Conservation (phyloP, 305 asterid genomes). For the Fraxinus dipetala region DNA sequence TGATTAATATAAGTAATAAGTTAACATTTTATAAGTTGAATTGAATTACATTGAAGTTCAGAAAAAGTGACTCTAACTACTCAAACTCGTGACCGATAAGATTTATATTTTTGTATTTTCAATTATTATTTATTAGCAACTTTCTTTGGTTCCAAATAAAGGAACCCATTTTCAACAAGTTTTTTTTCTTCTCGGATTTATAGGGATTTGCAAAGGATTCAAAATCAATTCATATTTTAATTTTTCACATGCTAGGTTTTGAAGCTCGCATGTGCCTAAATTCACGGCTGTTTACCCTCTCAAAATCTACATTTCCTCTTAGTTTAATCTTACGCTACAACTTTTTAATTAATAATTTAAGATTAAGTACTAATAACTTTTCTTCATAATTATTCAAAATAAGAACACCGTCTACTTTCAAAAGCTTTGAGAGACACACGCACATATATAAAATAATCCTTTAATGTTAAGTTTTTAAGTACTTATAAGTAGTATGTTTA, state of each 20-base stretch:
- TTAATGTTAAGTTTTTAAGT: no score
- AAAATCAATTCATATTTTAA: not conserved
- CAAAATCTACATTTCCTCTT: not conserved
- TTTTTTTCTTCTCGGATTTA: not conserved
- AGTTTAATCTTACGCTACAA: not conserved
- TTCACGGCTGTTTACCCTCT: not conserved
- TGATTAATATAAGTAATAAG: not conserved
- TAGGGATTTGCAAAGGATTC: not conserved
- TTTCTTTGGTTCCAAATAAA: not conserved
- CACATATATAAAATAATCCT: no score
- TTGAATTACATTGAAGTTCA: no score
- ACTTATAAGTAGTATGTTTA: no score
- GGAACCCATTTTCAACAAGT: not conserved
- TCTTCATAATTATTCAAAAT: not conserved
- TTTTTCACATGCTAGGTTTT: not conserved
- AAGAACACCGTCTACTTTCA: not conserved
- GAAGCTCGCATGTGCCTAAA: not conserved
- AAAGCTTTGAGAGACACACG: not conserved
- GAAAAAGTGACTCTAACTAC: not conserved
- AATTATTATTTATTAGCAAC: not conserved
- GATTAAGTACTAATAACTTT: not conserved
- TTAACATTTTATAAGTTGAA: not conserved
- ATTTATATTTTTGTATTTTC: not conserved
- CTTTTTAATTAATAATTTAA: not conserved
- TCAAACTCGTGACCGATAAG: not conserved